Conservation (phyloP, 768 basidiomycete genomes). For the Collybia sordida region DNA sequence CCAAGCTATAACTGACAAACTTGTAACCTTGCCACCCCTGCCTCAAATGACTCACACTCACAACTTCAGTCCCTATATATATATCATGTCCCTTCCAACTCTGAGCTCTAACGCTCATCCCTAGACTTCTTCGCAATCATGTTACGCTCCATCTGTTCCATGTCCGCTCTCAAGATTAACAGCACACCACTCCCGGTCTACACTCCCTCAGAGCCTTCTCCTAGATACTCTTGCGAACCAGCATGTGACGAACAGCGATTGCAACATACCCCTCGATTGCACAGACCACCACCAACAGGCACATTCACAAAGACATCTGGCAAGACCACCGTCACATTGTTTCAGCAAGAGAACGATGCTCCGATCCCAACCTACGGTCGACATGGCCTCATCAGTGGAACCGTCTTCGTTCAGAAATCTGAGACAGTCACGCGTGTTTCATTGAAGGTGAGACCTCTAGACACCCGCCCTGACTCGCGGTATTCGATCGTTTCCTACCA, state of each 20-base stretch:
- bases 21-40: too few species aligned
- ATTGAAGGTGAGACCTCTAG: conserved; percentile 41
- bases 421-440: conserved; percentile 40
- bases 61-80: too few species aligned
- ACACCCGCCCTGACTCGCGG: not conserved
- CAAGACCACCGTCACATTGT: conserved; percentile 39
- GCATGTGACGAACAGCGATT: conserved; percentile 52
- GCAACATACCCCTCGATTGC: conserved; percentile 40
- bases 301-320: conserved; percentile 39
- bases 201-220: conserved; percentile 51
- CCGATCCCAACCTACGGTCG: conserved; percentile 46
- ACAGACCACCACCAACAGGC: conserved; percentile 31
- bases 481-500: conserved; percentile 17
- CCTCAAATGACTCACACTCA: too few species aligned
- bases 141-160: conserved; percentile 1
- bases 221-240: conserved; percentile 58
- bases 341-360: conserved; percentile 43
- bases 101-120: not conserved
- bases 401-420: conserved; percentile 38
- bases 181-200: conserved; percentile 46
- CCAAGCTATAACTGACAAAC: too few species aligned
- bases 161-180: conserved; percentile 3
- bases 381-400: conserved; percentile 37
- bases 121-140: not conserved
- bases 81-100: too few species aligned